These are phyloP conservation scores for Penicillium pancosmium DNA, from an alignment of 495 filamentous ascomycete genomes.

Conservation along the genomic window DNA sequence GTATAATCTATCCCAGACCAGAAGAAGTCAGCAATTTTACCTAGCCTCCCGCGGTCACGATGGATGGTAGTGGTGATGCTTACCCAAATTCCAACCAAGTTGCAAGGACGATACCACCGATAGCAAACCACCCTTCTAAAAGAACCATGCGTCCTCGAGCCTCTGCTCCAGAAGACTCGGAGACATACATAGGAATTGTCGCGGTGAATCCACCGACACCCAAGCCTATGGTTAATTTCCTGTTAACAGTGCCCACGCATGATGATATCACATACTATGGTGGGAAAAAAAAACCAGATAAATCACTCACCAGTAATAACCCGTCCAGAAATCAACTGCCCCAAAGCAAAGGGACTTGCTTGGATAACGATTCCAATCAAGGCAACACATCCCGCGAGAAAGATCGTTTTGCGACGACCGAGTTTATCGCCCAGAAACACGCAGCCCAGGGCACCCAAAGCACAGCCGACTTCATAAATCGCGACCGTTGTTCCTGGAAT, in stretches of 20 bases:
- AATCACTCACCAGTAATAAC: conserved; percentile 21
- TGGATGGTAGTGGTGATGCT: not conserved
- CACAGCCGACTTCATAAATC: conserved; percentile 48
- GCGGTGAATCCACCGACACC: conserved; percentile 61
- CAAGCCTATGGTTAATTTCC: conserved; percentile 37
- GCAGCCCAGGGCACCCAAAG: conserved; percentile 45
- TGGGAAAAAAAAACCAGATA: too few relatives aligned
- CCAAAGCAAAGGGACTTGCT: conserved; percentile 23
- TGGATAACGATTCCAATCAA: conserved; percentile 24
- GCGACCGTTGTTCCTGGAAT: conserved; percentile 38
- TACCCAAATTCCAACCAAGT: conserved; percentile 63
- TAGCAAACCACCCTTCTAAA: conserved; percentile 65
- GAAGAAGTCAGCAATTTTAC: not conserved
- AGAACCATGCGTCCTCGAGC: conserved; percentile 67
- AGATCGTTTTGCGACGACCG: conserved; percentile 42
- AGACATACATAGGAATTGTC: conserved; percentile 60
- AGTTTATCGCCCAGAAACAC: conserved; percentile 47
- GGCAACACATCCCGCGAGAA: conserved; percentile 27
- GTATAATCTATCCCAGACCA: conserved; percentile 36
- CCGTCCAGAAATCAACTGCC: conserved; percentile 29
- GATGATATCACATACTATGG: too few relatives aligned
- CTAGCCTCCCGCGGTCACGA: not conserved
- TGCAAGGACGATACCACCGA: conserved; percentile 60
- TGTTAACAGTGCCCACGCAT: too few relatives aligned
- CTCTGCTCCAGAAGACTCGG: conserved; percentile 65